Evolutionary conservation across 139 green algal genomes (phyloP), one percentile per base, ranked within the genome.

Genomic region (Coelastrella sp.): DNA sequence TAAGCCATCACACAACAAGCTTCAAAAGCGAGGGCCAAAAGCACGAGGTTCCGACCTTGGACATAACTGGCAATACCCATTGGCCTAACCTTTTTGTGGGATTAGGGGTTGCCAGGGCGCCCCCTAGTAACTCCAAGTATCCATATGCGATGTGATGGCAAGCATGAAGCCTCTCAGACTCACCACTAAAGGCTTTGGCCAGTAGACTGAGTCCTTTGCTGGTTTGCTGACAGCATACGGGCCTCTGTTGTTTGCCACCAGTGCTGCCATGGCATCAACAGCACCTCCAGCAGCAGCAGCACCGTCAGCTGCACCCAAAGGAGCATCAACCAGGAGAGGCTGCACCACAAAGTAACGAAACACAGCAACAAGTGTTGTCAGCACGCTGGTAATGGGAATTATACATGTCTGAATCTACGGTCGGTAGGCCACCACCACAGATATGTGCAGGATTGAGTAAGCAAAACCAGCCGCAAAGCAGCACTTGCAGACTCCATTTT

Each of bases 391-490:
- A 47, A 47, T 47, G 32, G 32, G 32, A 47, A 47, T 47, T 47
- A 47, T 47, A 47, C 32, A 47, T 47, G 0, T 47, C 32, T 47
- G 32, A 47, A 47, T 47, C 82, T 65, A 87, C 13, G 78, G 5
- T 23, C 82, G 65, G 64, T 79, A 87, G 11, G 82, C 82, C 65
- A 47, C 32, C 32, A 87, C 82, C 14, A 77, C 23, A 20, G 14
- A 61, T 3, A 87, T 87, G 65, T 87, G 82, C 11, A 64, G 23
- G 4, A 87, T 61, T 64, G 64, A 87, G 22, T 64, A 32, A 64
- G 82, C 14, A 87, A 54, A 6, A 20, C 20, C 47, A 78, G 14
- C 19, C 82, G 22, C 14, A 87, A 19, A 87, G 82, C 82, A 87
- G 82, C 65, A 64, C 82, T 17, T 47, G 32, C 32, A 47, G 32